Conservation (phyloP, 441 rosid genomes). For the Croton setiger region DNA sequence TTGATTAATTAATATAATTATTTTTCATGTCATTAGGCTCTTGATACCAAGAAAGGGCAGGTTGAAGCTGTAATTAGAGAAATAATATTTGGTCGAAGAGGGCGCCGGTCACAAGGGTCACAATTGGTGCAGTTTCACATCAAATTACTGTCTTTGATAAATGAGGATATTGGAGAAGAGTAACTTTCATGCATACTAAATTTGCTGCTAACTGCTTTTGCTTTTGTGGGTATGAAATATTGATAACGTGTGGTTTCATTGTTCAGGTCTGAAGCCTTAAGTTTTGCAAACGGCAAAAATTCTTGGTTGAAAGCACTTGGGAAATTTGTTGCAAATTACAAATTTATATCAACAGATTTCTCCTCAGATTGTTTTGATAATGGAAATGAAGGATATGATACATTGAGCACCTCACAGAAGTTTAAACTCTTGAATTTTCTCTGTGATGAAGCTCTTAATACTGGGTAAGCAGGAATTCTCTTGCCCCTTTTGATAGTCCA, state of each 20-base stretch:
- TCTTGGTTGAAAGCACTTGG: conserved; percentile 63
- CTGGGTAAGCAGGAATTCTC: conserved; percentile 46
- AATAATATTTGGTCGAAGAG: conserved; percentile 44
- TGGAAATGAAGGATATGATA: conserved; percentile 49
- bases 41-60: conserved; percentile 68
- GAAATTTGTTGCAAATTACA: conserved; percentile 42
- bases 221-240: conserved; percentile 8
- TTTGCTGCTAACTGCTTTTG: conserved; percentile 1
- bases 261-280: conserved; percentile 48
- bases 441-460: conserved; percentile 75
- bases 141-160: conserved; percentile 48
- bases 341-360: conserved; percentile 32
- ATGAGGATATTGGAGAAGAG: conserved; percentile 49
- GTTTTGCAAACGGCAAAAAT: conserved; percentile 33
- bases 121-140: conserved; percentile 48
- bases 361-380: conserved; percentile 37
- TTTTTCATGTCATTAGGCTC: conserved; percentile 39
- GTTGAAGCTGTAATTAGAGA: conserved; percentile 62
- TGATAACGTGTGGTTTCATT: conserved; percentile 21
- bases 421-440: conserved; percentile 71
- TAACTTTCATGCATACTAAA: conserved; percentile 26
- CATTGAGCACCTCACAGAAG: conserved; percentile 44
- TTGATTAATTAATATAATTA: not conserved
- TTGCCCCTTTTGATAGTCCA: not conserved
- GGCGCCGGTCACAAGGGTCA: conserved; percentile 42